A percentile compares a stretch with the other conserved stretches of the same genome.
Conservation (phyloP, 768 basidiomycete species). For the Ramaria sp. region DNA sequence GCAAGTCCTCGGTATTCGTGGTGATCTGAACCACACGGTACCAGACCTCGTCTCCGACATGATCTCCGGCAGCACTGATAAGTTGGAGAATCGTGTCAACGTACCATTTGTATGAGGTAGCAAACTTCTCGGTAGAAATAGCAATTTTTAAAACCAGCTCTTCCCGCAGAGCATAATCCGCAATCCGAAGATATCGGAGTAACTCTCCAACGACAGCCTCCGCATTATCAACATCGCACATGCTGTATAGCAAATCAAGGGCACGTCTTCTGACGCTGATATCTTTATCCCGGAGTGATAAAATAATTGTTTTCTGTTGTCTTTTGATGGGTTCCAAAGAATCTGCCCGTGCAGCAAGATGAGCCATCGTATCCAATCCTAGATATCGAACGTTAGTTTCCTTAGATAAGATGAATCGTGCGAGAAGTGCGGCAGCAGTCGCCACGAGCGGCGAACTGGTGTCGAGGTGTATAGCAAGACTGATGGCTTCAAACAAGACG, state of each 20-base stretch:
- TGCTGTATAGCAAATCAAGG: conserved; percentile 92
- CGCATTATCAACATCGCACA: conserved; percentile 98
- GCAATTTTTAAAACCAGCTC: conserved; percentile 99
- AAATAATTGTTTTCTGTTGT: conserved; percentile 92
- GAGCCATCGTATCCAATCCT: conserved; percentile 96
- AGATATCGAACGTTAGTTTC: conserved; percentile 98
- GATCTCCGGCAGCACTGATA: conserved; percentile 94
- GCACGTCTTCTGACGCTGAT: conserved; percentile 92
- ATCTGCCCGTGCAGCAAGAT: conserved; percentile 89
- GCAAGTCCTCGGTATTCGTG: conserved; percentile 95
- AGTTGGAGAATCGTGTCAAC: conserved; percentile 95
- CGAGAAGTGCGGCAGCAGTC: conserved; percentile 82
- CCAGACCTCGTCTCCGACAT: conserved; percentile 99
- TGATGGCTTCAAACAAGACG: conserved; percentile 95
- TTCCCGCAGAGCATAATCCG: conserved; percentile 92
- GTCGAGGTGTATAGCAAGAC: conserved; percentile 92
- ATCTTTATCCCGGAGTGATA: conserved; percentile 91
- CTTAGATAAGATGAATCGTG: conserved; percentile 93
- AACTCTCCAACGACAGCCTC: conserved; percentile 94
- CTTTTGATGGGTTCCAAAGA: conserved; percentile 87
- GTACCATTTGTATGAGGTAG: conserved; percentile 97
- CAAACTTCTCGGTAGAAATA: conserved; percentile 97
- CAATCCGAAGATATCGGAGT: conserved; percentile 86
- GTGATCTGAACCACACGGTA: conserved; percentile 98
- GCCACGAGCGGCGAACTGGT: conserved; percentile 80